These are phyloP conservation scores for Micractinium conductrix DNA, from an alignment of 139 green algal species.

Conservation along the genomic window DNA sequence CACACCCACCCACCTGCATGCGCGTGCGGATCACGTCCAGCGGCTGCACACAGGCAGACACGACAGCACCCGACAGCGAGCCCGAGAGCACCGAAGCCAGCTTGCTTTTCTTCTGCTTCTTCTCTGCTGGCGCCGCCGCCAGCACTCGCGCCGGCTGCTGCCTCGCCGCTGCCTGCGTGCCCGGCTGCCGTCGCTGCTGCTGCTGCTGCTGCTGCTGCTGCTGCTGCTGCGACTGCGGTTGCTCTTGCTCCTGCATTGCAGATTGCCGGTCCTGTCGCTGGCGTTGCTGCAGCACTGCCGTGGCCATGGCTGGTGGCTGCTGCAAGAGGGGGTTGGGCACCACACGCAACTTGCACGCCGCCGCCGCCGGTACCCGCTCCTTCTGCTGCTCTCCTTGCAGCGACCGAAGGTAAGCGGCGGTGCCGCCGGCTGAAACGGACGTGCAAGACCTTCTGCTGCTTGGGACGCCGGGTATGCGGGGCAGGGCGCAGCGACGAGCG, in stretches of 20 bases:
- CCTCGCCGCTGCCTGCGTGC: no score
- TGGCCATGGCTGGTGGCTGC: no score
- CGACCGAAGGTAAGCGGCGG: neutral
- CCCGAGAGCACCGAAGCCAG: conserved; percentile 57
- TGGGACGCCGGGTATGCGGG: no score
- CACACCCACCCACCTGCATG: no score
- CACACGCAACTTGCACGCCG: neutral
- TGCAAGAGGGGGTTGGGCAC: no score
- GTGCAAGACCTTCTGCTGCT: no score
- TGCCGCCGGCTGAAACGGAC: no score
- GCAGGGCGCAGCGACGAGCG: no score
- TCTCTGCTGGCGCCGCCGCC: neutral
- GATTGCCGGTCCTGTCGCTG: no score
- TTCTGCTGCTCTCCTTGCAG: neutral
- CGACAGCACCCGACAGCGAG: conserved; percentile 57
- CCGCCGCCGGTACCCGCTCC: no score
- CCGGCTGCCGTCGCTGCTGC: neutral
- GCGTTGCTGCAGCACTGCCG: neutral
- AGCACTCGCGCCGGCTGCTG: neutral
- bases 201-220: conserved; percentile 1
- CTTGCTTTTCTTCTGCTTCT: conserved; percentile 34
- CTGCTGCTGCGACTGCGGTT: neutral
- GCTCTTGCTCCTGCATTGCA: neutral
- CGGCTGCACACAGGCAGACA: conserved; percentile 74
- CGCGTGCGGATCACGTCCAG: conserved; percentile 88